Base-by-base conservation (phyloP, 352 stramenopile species). In the Globisporangium yorkense region DNA sequence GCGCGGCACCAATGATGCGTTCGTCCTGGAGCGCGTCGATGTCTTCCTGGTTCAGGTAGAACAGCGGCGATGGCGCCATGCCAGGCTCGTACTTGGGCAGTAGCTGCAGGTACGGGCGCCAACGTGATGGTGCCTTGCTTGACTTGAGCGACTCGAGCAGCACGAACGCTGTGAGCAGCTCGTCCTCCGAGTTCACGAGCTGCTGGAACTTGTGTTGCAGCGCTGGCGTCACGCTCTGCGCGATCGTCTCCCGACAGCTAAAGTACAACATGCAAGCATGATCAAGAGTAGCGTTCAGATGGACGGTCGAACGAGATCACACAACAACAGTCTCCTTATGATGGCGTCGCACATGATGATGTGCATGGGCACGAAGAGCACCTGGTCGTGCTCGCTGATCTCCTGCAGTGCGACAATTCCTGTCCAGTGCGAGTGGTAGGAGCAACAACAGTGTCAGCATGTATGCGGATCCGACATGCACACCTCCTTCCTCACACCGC, bases 141-240 rank as follows among this genome's bases (percentile, higher is more conserved):
- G 20, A 2, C 7, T 86, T 73, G 53, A 67, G 57, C 48, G 77
- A 62, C 41, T 92, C 77, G 12, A 84, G 37, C 24, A 92, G 8
- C 45, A 92, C 48, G 55, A 89, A 90, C 21, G 76, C 77, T 0
- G 80, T 84, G 27, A 92, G 48, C 18, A 89, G 49, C 52, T 88
- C 82, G 33, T 88, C 74, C 33, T 69, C 61, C 15, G 71, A 56
- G 1, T 61, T 51, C 18, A 59, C 13, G 4, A 89, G 54, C 27
- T 72, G 72, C 15, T 44, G 29, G 41, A 87, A 68, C 27, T 73
- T 80, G 13, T 61, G 43, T n/a, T 62, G 55, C 24, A 87, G 54
- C 29, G 69, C 60, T 16, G 54, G 20, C 1, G 64, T 43, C 43
- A 75, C 73, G 10, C 21, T 24, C 13, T 64, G 41, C 1, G 54